Evolutionary conservation across 176 grass and related monocot species (phyloP).

Genomic region (Tillandsia fasciculata): DNA sequence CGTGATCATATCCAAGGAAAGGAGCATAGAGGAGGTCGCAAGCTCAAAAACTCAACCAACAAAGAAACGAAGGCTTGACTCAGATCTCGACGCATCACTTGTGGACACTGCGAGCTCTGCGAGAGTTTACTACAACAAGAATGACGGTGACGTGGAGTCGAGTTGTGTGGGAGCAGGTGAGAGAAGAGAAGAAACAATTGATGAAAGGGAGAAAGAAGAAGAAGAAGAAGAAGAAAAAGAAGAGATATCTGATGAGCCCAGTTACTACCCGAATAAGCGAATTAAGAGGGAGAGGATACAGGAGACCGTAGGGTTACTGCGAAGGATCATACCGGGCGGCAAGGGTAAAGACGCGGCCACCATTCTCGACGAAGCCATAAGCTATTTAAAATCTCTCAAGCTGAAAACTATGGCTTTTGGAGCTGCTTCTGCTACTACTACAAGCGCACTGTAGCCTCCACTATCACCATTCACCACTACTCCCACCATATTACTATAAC

Average conservation of each 20-base stretch:
- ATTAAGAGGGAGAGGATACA: slow-evolving; percentile 69
- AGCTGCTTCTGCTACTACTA: slow-evolving; percentile 11
- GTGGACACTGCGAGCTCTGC: slow-evolving; percentile 77
- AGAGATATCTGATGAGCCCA: slow-evolving; percentile 1
- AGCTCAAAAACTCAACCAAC: slow-evolving; percentile 26
- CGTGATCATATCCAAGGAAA: slow-evolving; percentile 19
- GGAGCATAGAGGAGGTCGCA: slow-evolving; percentile 30
- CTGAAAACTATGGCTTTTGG: slow-evolving; percentile 73
- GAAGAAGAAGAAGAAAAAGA: slow-evolving; percentile 34
- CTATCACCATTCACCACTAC: not conserved
- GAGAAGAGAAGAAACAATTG: not conserved
- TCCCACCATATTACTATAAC: slow-evolving; percentile 2
- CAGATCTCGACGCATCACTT: slow-evolving; percentile 46
- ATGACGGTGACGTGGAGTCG: slow-evolving; percentile 38
- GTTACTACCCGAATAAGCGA: slow-evolving; percentile 24
- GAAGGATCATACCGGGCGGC: slow-evolving; percentile 78
- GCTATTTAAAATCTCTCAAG: slow-evolving; percentile 82
- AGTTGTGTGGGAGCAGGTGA: slow-evolving; percentile 55
- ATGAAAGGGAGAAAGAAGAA: slow-evolving; percentile 23
- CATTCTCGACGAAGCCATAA: slow-evolving; percentile 87
- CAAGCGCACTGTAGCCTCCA: slow-evolving; percentile 17
- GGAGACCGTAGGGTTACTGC: slow-evolving; percentile 66
- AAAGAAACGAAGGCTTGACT: slow-evolving; percentile 61
- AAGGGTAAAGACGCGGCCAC: slow-evolving; percentile 59
- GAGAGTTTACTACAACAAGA: slow-evolving; percentile 25